A percentile compares a stretch with the other conserved stretches of the same genome.
phyloP scores from a whole-genome alignment of 2,329 filamentous ascomycete species.

The Aspergillus pseudotamarii region DNA sequence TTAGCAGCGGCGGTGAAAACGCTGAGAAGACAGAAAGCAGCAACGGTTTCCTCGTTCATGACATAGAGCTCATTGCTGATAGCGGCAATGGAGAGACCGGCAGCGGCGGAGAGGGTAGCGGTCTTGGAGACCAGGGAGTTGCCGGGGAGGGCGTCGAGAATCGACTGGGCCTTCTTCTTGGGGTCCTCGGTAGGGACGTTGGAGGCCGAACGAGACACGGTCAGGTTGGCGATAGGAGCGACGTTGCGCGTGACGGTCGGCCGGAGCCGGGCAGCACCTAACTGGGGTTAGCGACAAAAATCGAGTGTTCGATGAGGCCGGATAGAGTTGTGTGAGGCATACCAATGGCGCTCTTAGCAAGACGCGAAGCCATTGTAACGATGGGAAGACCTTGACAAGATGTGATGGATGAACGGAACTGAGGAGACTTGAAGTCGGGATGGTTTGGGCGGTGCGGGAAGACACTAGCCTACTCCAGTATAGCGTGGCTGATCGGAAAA shows the following conservation, averaged over 20 bases:
- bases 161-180: conserved; percentile 94
- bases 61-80: conserved; percentile 99
- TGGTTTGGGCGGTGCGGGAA: conserved; percentile 39
- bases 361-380: conserved; percentile 93
- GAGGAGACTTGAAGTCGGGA: conserved; percentile 43
- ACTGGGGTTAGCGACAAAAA: conserved; percentile 39
- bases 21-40: conserved; percentile 87
- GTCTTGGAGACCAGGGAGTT: conserved; percentile 93
- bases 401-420: conserved; percentile 42
- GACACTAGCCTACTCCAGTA: conserved; percentile 37
- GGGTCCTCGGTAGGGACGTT: conserved; percentile 83
- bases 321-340: conserved; percentile 52
- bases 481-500: conserved; percentile 35
- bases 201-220: conserved; percentile 70
- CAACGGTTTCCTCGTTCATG: conserved; percentile 97
- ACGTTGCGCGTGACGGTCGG: conserved; percentile 75
- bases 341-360: conserved; percentile 95
- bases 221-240: conserved; percentile 72
- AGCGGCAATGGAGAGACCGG: conserved; percentile 87
- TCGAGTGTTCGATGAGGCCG: conserved; percentile 17
- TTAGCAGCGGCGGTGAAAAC: conserved; percentile 93
- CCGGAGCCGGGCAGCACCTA: conserved; percentile 90
- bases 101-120: conserved; percentile 90
- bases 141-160: conserved; percentile 90
- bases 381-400: conserved; percentile 58